These are phyloP conservation scores for Bimuria novae-zelandiae DNA, from an alignment of 2,329 filamentous ascomycete genomes.

Conservation along the genomic window DNA sequence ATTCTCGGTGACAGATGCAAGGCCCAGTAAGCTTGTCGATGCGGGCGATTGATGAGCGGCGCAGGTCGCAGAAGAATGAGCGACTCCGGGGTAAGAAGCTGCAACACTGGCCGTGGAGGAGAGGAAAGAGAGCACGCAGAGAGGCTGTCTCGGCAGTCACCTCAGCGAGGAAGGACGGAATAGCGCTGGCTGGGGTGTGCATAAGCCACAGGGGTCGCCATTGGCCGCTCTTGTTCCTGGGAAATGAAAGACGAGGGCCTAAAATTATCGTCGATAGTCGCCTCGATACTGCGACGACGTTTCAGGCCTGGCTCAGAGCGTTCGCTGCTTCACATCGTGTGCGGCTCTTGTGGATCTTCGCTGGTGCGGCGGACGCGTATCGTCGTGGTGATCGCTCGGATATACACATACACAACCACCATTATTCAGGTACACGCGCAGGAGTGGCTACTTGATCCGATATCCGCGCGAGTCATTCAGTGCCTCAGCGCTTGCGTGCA, in stretches of 20 bases:
- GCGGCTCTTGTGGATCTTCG: slow-evolving; percentile 5
- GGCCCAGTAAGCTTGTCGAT: slow-evolving; percentile 19
- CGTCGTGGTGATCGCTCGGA: background rate
- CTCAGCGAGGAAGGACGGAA: slow-evolving; percentile 16
- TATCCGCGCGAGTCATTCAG: slow-evolving; percentile 1
- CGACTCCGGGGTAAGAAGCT: slow-evolving; percentile 44
- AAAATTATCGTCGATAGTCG: slow-evolving; percentile 29
- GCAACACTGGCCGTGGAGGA: slow-evolving; percentile 36
- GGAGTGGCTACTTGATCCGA: background rate
- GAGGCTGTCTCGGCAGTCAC: slow-evolving; percentile 18
- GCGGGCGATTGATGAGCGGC: slow-evolving; percentile 28
- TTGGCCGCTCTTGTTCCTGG: slow-evolving; percentile 28
- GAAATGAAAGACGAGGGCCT: slow-evolving; percentile 36
- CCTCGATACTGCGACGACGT: slow-evolving; percentile 6
- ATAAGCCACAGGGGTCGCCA: slow-evolving; percentile 15
- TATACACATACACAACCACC: background rate
- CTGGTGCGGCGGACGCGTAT: background rate
- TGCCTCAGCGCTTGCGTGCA: slow-evolving; percentile 9
- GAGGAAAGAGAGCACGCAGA: slow-evolving; percentile 24
- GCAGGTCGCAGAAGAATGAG: slow-evolving; percentile 38
- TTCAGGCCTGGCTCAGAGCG: slow-evolving; percentile 5
- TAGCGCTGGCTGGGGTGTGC: slow-evolving; percentile 10
- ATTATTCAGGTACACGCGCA: background rate
- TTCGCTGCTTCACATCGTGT: slow-evolving; percentile 4
- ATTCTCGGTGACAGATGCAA: slow-evolving; percentile 20